Evolutionary conservation across 1,139 yeast species (phyloP).

Genomic region (Diutina rugosa): DNA sequence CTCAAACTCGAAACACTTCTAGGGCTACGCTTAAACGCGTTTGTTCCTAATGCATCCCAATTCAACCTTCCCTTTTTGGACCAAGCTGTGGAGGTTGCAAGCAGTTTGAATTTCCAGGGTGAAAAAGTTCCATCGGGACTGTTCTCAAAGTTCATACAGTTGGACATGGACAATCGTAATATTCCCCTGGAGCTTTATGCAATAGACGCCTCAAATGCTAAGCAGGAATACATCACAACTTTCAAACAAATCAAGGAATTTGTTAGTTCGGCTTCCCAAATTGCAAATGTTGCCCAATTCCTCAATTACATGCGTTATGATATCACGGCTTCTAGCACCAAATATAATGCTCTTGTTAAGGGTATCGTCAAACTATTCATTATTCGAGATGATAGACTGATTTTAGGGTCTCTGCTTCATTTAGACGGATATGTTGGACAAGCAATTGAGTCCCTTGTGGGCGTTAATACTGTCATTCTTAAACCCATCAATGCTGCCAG

Average conservation of each 20-base stretch:
- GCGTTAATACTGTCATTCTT: background rate
- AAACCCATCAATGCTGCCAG: background rate
- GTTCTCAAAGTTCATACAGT: conserved; percentile 38
- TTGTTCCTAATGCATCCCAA: conserved; percentile 2
- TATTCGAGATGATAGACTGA: conserved; percentile 45
- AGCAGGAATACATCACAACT: conserved; percentile 20
- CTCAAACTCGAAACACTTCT: conserved; percentile 17
- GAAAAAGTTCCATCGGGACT: conserved; percentile 15
- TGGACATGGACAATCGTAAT: conserved; percentile 40
- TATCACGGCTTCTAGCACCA: conserved; percentile 13
- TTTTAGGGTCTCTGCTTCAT: conserved; percentile 12
- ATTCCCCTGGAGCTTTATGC: conserved; percentile 36
- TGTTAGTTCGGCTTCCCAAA: conserved; percentile 11
- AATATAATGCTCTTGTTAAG: conserved; percentile 41
- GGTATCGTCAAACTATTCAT: conserved; percentile 50
- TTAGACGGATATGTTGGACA: background rate
- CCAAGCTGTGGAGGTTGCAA: background rate
- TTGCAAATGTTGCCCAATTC: conserved; percentile 20
- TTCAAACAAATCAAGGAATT: conserved; percentile 18
- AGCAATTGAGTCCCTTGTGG: background rate
- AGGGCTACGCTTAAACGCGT: conserved; percentile 12
- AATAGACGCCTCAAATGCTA: conserved; percentile 13
- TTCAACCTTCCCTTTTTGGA: background rate
- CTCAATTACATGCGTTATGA: conserved; percentile 21
- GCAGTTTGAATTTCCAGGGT: background rate